A percentile compares a stretch with the other conserved stretches of the same genome.
These are phyloP conservation scores for Fusarium odoratissimum DNA, from an alignment of 2,329 filamentous ascomycete genomes.

Conservation along the genomic window DNA sequence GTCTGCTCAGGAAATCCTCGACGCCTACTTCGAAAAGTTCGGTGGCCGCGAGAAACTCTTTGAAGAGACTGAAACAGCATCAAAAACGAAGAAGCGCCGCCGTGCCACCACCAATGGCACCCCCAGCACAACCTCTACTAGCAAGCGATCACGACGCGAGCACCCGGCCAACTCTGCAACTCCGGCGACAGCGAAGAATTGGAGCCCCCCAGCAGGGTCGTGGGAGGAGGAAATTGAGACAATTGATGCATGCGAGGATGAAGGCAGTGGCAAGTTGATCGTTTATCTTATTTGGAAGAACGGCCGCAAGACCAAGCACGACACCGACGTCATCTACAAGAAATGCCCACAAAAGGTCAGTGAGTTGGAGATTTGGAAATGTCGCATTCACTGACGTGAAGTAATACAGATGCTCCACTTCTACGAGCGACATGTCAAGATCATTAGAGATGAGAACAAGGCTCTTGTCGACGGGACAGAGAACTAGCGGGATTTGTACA, in stretches of 20 bases:
- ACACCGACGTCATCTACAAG: conserved; percentile 74
- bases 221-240: conserved; percentile 80
- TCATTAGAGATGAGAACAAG: conserved; percentile 56
- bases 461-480: conserved; percentile 29
- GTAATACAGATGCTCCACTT: conserved; percentile 66
- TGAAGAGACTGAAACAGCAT: conserved; percentile 61
- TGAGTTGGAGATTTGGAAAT: neutral
- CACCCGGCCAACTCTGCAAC: conserved; percentile 63
- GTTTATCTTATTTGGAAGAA: conserved; percentile 82
- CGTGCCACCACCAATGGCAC: conserved; percentile 57
- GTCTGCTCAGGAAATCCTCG: conserved; percentile 69
- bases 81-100: conserved; percentile 68
- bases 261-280: conserved; percentile 66
- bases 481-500: neutral
- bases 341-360: conserved; percentile 82
- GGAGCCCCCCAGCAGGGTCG: conserved; percentile 76
- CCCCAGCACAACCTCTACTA: conserved; percentile 47
- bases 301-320: conserved; percentile 78
- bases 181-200: conserved; percentile 61
- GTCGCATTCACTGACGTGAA: conserved; percentile 6
- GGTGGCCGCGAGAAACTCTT: conserved; percentile 72
- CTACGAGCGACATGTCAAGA: conserved; percentile 69
- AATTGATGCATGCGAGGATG: conserved; percentile 79
- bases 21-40: conserved; percentile 70
- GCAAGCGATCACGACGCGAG: conserved; percentile 61